These are phyloP conservation scores for Pseudocercospora eumusae DNA, from an alignment of 2,329 filamentous ascomycete genomes.

Conservation along the genomic window DNA sequence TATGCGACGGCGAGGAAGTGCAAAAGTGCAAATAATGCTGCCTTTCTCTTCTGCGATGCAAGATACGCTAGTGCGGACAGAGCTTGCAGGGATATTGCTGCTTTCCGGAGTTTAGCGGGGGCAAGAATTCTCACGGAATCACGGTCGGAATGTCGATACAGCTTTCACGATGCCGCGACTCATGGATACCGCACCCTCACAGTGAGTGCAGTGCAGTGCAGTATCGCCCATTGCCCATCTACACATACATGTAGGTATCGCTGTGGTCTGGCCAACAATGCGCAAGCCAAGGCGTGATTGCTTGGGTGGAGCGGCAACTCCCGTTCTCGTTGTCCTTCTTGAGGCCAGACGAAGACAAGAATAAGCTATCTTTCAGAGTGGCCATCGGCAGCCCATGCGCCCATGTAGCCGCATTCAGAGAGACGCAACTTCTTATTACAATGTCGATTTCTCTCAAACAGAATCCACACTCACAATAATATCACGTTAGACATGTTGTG, in stretches of 20 bases:
- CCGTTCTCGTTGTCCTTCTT: background rate
- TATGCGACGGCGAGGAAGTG: slow-evolving; percentile 8
- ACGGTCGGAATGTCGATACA: background rate
- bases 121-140: background rate
- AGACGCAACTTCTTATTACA: background rate
- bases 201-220: background rate
- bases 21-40: background rate
- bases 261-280: no score
- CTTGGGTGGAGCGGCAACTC: background rate
- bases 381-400: background rate
- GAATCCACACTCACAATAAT: background rate
- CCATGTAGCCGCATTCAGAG: slow-evolving; percentile 4
- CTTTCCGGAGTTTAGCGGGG: background rate
- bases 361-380: background rate
- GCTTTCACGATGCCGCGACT: background rate
- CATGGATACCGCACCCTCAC: background rate
- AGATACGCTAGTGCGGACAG: background rate
- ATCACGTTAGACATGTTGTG: background rate
- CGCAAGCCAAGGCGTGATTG: background rate
- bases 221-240: no score
- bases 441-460: background rate
- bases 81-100: background rate
- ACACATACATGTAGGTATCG: no score
- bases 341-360: background rate
- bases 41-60: background rate